Percentiles rank a stretch among this genome's conserved stretches.
Conservation (phyloP, 2,329 filamentous ascomycete species). For the Stagonosporopsis rhizophila region DNA sequence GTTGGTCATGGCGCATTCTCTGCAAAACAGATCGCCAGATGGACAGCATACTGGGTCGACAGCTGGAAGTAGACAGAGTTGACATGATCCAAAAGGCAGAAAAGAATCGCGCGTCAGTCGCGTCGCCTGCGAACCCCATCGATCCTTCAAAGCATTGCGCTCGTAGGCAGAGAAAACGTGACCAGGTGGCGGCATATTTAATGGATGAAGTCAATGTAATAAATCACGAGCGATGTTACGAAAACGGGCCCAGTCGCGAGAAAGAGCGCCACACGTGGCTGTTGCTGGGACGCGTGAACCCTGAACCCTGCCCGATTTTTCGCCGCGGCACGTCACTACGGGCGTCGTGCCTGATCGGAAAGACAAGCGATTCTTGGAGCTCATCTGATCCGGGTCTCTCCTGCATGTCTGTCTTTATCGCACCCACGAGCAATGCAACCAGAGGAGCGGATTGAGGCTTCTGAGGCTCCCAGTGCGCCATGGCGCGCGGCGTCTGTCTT, state of each 20-base stretch:
- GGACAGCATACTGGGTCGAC: constrained; percentile 82
- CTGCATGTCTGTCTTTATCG: constrained; percentile 26
- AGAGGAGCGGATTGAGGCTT: constrained; percentile 48
- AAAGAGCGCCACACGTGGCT: constrained; percentile 27
- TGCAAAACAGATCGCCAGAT: constrained; percentile 86
- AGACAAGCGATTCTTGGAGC: constrained; percentile 7
- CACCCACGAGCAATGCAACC: constrained; percentile 46
- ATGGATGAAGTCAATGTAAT: not conserved
- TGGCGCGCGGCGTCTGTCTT: constrained; percentile 78
- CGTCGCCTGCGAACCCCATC: constrained; percentile 84
- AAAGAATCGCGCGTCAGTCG: constrained; percentile 90
- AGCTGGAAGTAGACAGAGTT: constrained; percentile 82
- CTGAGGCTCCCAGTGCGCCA: constrained; percentile 65
- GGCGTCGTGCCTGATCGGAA: constrained; percentile 6
- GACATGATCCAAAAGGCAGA: constrained; percentile 87
- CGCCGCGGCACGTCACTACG: constrained; percentile 19
- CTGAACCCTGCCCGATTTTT: constrained; percentile 26
- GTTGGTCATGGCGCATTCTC: constrained; percentile 90
- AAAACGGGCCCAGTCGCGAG: constrained; percentile 16
- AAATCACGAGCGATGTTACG: constrained; percentile 5
- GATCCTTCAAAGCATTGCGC: constrained; percentile 78
- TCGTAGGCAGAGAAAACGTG: constrained; percentile 91
- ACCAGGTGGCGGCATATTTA: constrained; percentile 39
- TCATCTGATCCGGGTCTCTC: constrained; percentile 1
- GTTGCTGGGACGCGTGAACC: not conserved